Evolutionary conservation across 2,329 filamentous ascomycete genomes (phyloP), one percentile per base, ranked within the genome.

Genomic region (Colletotrichum simmondsii): DNA sequence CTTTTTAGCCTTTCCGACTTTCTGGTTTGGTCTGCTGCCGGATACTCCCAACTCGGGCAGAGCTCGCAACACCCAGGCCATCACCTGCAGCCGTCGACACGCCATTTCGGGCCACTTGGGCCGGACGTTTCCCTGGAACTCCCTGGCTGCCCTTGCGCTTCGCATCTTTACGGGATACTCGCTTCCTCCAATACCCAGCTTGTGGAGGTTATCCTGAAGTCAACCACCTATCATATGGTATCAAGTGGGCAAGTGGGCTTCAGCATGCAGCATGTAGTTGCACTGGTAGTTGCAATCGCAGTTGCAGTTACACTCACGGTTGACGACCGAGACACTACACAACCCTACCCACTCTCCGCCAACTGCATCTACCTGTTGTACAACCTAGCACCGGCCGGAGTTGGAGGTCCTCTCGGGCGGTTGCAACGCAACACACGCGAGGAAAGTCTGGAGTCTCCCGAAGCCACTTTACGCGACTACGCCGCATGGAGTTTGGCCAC

Each of bases 101-200:
- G 24, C 59, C 59, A 19, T 26, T 56, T 72, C 53, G 53, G 65
- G 42, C 28, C 28, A 62, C 37, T 57, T 71, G 65, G 53, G 49
- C 46, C 37, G 56, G n/a, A 49, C 42, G 24, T 42, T 42, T 70
- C 60, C 32, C 32, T 60, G 49, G 65, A 61, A 72, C 66, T 65
- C 60, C 56, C 70, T 53, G 60, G 54, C 54, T 66, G 46, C 32
- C 30, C n/a, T 52, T 58, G 22, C 53, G 11, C 42, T 61, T 46
- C 26, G 28, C 16, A 49, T 49, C 8, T 8, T 11, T 49, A n/a
- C 19, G 42, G 42, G 42, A 49, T 49, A 35, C 26, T 58, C 19
- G 26, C 26, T 30, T 35, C 19, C 28, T 35, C 42, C 42, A 49
- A 19, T n/a, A 49, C 42, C 42, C 42, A 49, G 42, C 12, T 22